phyloP scores from a whole-genome alignment of 345 rosid species.

The Triadica sebifera region DNA sequence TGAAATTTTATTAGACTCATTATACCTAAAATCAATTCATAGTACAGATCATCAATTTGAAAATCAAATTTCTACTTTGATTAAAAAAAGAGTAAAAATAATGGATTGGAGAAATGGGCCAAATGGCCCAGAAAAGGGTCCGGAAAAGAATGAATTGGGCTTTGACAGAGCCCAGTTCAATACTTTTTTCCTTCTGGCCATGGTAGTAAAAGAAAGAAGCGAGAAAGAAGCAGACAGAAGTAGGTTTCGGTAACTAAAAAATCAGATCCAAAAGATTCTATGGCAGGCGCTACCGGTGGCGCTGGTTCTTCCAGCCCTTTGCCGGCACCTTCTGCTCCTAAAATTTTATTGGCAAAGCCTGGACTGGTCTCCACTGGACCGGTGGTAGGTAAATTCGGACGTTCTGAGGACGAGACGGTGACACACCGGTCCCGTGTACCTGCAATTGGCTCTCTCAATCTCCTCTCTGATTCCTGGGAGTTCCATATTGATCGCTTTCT shows the following conservation, averaged over 20 bases:
- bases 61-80: too few species aligned
- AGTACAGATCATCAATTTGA: too few species aligned
- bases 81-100: too few species aligned
- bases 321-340: conserved; percentile 50
- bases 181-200: too few species aligned
- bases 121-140: too few species aligned
- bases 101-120: too few species aligned
- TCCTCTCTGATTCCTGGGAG: conserved; percentile 87
- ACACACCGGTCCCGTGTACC: conserved; percentile 62
- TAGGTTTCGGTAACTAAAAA: background rate
- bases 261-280: background rate
- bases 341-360: conserved; percentile 77
- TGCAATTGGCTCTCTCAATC: conserved; percentile 62
- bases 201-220: too few species aligned
- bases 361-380: conserved; percentile 46
- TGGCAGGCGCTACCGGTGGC: conserved; percentile 45
- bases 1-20: too few species aligned
- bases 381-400: conserved; percentile 55
- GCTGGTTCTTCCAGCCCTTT: conserved; percentile 30
- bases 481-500: conserved; percentile 81
- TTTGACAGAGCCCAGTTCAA: too few species aligned
- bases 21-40: too few species aligned
- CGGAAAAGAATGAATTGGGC: too few species aligned
- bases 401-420: conserved; percentile 51
- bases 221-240: background rate